These are phyloP conservation scores for Microdochium bolleyi DNA, from an alignment of 2,329 filamentous ascomycete species.

Conservation along the genomic window DNA sequence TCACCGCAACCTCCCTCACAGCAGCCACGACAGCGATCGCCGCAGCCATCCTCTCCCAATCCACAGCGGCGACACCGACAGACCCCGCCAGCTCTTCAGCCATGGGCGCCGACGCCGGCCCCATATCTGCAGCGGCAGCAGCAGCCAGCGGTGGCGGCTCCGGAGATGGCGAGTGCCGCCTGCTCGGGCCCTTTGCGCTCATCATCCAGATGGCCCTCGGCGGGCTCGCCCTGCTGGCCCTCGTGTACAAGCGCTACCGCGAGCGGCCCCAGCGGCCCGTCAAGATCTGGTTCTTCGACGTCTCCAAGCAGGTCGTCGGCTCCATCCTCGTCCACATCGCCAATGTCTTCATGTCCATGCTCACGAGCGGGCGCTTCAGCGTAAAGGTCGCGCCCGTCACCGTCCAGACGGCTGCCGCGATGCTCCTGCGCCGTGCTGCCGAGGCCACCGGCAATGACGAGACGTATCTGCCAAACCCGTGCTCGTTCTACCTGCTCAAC, in stretches of 20 bases:
- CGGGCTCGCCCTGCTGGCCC: constrained; percentile 69
- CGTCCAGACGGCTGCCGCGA: constrained; percentile 25
- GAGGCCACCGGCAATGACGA: constrained; percentile 34
- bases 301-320: constrained; percentile 93
- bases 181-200: constrained; percentile 86
- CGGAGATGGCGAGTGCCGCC: constrained; percentile 58
- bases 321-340: constrained; percentile 85
- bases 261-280: constrained; percentile 86
- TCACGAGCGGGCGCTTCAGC: constrained; percentile 78
- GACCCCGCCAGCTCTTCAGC: constrained; percentile 12
- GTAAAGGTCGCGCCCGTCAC: constrained; percentile 43
- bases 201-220: constrained; percentile 85
- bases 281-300: constrained; percentile 98
- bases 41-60: constrained; percentile 9
- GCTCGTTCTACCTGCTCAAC: constrained; percentile 93
- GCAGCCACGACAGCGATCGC: constrained; percentile 8
- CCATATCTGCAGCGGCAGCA: neutral
- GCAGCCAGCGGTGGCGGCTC: constrained; percentile 1
- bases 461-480: constrained; percentile 75
- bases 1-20: neutral
- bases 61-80: neutral
- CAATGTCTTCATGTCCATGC: constrained; percentile 94
- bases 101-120: constrained; percentile 5
- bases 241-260: constrained; percentile 90
- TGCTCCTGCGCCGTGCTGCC: constrained; percentile 12